These are phyloP conservation scores for Cenchrus purpureus DNA, from an alignment of 176 grass and related monocot species.

Conservation along the genomic window DNA sequence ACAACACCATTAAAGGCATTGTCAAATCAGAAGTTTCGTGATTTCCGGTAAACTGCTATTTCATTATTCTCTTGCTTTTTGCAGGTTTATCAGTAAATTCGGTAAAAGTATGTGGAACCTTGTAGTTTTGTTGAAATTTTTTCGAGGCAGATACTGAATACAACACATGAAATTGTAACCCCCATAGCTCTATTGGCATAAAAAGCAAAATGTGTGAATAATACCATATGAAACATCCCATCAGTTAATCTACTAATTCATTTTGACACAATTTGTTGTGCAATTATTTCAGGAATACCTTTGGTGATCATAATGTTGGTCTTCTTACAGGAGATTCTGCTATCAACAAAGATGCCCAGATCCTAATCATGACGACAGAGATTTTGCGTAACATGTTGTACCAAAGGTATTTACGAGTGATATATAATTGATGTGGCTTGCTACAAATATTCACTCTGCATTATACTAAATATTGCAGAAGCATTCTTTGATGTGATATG, in stretches of 20 bases:
- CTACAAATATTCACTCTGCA: slow-evolving; percentile 27
- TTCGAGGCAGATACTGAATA: slow-evolving; percentile 16
- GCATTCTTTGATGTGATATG: neutral
- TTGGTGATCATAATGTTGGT: slow-evolving; percentile 91
- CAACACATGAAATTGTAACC: neutral
- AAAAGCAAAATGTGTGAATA: neutral
- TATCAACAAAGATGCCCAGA: slow-evolving; percentile 91
- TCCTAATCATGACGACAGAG: slow-evolving; percentile 98
- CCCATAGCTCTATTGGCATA: slow-evolving; percentile 5
- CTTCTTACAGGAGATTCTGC: slow-evolving; percentile 99
- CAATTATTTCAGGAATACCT: slow-evolving; percentile 72
- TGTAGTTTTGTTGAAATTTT: neutral
- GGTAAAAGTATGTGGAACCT: neutral
- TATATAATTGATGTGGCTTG: slow-evolving; percentile 17
- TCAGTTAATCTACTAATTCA: slow-evolving; percentile 30
- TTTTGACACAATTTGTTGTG: slow-evolving; percentile 45
- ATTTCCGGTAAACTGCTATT: slow-evolving; percentile 70
- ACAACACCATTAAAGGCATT: slow-evolving; percentile 96
- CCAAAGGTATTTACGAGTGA: slow-evolving; percentile 69
- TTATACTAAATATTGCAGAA: slow-evolving; percentile 26
- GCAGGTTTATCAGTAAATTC: neutral
- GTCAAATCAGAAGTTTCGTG: slow-evolving; percentile 95
- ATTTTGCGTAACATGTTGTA: slow-evolving; percentile 99
- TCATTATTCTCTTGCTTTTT: slow-evolving; percentile 14
- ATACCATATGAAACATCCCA: neutral